These are phyloP conservation scores for Lophiostoma macrostomum DNA, from an alignment of 495 filamentous ascomycete species.

Conservation along the genomic window DNA sequence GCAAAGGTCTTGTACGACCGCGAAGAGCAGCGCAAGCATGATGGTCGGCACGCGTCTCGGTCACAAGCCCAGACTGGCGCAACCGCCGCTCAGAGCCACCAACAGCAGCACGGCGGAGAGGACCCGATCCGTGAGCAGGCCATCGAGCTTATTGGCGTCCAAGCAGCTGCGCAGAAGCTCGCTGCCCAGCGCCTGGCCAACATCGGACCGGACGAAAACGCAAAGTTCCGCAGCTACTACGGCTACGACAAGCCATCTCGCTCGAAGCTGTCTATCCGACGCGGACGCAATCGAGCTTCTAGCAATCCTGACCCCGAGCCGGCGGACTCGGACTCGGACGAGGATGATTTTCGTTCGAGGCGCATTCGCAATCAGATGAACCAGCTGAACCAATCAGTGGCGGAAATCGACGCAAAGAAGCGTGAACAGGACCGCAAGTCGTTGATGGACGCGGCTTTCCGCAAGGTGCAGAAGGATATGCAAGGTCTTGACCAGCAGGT, in stretches of 20 bases:
- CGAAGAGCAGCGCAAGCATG: conserved; percentile 56
- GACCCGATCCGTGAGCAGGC: conserved; percentile 44
- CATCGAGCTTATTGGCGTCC: conserved; percentile 58
- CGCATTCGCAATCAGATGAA: conserved; percentile 80
- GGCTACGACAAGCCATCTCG: conserved; percentile 51
- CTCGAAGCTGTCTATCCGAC: conserved; percentile 55
- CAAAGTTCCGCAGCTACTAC: conserved; percentile 70
- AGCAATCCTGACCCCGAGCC: conserved; percentile 64
- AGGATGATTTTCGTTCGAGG: conserved; percentile 66
- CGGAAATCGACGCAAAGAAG: conserved; percentile 71
- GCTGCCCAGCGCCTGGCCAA: conserved; percentile 78
- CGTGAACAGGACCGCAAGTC: conserved; percentile 67
- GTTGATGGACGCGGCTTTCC: conserved; percentile 74
- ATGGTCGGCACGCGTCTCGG: conserved; percentile 20
- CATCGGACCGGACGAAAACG: conserved; percentile 65
- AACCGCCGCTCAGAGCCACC: conserved; percentile 43
- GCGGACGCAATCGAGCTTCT: conserved; percentile 59
- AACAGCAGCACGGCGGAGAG: conserved; percentile 32
- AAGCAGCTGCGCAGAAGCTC: conserved; percentile 80
- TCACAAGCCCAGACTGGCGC: conserved; percentile 43
- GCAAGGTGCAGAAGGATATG: conserved; percentile 76
- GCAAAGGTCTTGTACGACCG: conserved; percentile 76
- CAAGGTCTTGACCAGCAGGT: conserved; percentile 76
- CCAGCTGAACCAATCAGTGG: conserved; percentile 63
- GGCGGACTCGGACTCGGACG: conserved; percentile 43